phyloP scores from a whole-genome alignment of 129 eudicot species.

The Apium graveolens region DNA sequence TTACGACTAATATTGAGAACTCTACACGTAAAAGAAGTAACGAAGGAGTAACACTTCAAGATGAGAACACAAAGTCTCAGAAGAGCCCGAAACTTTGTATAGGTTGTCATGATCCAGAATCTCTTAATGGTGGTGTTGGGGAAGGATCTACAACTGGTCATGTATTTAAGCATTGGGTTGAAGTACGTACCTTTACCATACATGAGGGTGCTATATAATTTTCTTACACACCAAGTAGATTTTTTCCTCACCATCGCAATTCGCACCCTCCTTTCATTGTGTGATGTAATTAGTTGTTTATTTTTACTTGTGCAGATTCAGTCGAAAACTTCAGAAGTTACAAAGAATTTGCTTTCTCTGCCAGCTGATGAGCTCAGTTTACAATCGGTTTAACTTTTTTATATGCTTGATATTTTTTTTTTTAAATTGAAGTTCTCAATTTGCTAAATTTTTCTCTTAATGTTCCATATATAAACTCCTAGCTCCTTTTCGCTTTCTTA shows the following conservation, averaged over 20 bases:
- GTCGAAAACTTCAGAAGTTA: slow-evolving; percentile 37
- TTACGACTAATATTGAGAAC: slow-evolving; percentile 16
- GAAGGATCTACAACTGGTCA: slow-evolving; percentile 21
- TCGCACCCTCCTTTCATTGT: not conserved
- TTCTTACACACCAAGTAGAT: not conserved
- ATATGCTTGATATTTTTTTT: not conserved
- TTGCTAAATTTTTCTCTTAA: slow-evolving; percentile 9
- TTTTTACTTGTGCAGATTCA: slow-evolving; percentile 52
- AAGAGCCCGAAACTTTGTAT: slow-evolving; percentile 38
- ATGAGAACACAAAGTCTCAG: slow-evolving; percentile 23
- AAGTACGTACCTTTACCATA: slow-evolving; percentile 40
- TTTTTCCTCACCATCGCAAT: slow-evolving; percentile 3
- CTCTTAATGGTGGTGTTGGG: slow-evolving; percentile 18
- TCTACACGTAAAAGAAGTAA: slow-evolving; percentile 44
- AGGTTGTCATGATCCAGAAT: slow-evolving; percentile 17
- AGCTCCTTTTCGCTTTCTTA: slow-evolving; percentile 5
- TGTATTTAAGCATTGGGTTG: slow-evolving; percentile 34
- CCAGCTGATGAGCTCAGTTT: slow-evolving; percentile 41
- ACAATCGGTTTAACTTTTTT: slow-evolving; percentile 28
- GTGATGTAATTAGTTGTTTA: slow-evolving; percentile 7
- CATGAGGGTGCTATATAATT: slow-evolving; percentile 7
- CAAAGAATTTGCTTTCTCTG: slow-evolving; percentile 30
- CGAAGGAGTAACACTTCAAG: slow-evolving; percentile 19
- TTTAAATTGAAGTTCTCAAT: not conserved
- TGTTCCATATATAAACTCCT: not conserved